Evolutionary conservation across 2,329 filamentous ascomycete species (phyloP).

Genomic region (Tolypocladium tropicale): DNA sequence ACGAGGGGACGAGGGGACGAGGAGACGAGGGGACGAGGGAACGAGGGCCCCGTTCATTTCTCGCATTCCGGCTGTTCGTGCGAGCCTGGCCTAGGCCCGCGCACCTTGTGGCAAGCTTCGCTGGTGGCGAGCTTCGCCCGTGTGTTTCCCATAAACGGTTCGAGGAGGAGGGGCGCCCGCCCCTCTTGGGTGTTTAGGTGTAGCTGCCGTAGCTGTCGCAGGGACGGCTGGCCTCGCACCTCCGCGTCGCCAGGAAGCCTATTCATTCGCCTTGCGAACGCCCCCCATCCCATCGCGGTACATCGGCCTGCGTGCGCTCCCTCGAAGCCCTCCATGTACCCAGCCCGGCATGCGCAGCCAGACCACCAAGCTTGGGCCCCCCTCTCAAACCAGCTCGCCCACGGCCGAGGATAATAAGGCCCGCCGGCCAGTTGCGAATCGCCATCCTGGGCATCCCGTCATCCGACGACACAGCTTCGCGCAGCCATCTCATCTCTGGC

Average conservation of each 20-base stretch:
- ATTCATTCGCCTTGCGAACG: neutral
- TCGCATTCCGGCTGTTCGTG: neutral
- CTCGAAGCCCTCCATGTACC: neutral
- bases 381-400: neutral
- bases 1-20: too few relatives aligned
- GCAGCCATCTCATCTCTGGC: neutral
- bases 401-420: neutral
- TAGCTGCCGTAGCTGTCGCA: neutral
- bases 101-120: neutral
- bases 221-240: neutral
- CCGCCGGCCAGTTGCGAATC: neutral
- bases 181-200: neutral
- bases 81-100: neutral
- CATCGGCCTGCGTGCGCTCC: neutral
- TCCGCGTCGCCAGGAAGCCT: neutral
- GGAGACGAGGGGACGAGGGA: neutral
- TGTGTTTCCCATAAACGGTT: neutral
- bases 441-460: neutral
- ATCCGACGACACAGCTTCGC: neutral
- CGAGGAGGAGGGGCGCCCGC: neutral
- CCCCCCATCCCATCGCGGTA: too few relatives aligned
- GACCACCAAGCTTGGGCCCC: neutral
- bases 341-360: neutral
- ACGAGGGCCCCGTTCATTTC: neutral
- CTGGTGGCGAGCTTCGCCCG: neutral